phyloP scores from a whole-genome alignment of 495 filamentous ascomycete genomes.

The Daldinia bambusicola region DNA sequence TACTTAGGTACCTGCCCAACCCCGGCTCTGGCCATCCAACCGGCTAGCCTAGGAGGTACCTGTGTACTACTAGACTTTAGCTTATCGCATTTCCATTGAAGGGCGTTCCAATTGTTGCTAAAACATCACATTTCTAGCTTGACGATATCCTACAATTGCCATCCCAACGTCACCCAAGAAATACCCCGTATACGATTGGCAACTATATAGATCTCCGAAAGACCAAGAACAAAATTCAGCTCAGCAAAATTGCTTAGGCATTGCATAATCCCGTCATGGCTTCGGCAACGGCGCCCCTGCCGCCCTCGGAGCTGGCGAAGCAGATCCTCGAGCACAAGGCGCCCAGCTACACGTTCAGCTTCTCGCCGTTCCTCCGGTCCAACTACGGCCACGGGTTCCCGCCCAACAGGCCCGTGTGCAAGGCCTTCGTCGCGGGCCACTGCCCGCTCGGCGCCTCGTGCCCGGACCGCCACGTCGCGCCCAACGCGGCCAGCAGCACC shows the following conservation, averaged over 20 bases:
- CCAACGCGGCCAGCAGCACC: constrained; percentile 36
- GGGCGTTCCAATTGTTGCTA: neutral
- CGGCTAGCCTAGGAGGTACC: too few relatives aligned
- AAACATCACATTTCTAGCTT: constrained; percentile 5
- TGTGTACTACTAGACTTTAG: neutral
- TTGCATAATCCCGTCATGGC: constrained; percentile 20
- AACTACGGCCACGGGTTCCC: constrained; percentile 81
- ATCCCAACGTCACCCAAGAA: neutral
- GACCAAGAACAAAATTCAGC: neutral
- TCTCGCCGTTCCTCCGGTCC: constrained; percentile 76
- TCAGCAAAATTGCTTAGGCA: neutral
- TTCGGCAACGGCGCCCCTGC: constrained; percentile 18
- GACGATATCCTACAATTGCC: neutral
- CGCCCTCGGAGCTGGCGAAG: constrained; percentile 50
- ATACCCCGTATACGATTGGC: neutral
- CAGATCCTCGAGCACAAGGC: constrained; percentile 63
- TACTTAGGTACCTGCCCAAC: too few relatives aligned
- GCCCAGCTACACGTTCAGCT: constrained; percentile 73
- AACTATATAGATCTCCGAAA: neutral
- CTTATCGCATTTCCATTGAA: constrained; percentile 3
- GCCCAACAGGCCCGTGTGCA: constrained; percentile 80
- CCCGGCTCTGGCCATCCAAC: too few relatives aligned
- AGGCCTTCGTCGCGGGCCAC: constrained; percentile 75
- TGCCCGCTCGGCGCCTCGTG: constrained; percentile 82
- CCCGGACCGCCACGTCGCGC: constrained; percentile 64